Conservation (phyloP, 2,329 filamentous ascomycete species). For the Cordyceps cicadae region DNA sequence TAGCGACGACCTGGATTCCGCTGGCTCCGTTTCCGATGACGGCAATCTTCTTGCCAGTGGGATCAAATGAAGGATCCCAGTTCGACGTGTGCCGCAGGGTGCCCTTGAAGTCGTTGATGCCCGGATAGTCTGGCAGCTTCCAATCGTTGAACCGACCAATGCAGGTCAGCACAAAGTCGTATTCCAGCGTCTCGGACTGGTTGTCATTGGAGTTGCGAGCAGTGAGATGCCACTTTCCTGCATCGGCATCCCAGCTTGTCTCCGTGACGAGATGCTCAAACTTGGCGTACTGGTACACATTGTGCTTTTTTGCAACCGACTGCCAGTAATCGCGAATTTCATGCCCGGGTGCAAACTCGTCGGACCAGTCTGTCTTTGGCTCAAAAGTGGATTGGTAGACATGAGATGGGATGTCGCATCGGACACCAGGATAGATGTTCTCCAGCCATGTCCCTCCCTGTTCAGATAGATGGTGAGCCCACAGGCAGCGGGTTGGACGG, state of each 20-base stretch:
- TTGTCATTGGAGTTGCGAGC: conserved; percentile 12
- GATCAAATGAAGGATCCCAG: conserved; percentile 47
- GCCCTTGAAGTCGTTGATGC: conserved; percentile 46
- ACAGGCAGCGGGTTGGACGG: conserved; percentile 9
- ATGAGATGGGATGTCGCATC: conserved; percentile 61
- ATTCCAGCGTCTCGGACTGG: conserved; percentile 34
- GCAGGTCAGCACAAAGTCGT: conserved; percentile 55
- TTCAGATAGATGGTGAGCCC: neutral
- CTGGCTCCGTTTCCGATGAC: conserved; percentile 45
- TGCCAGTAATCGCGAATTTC: conserved; percentile 65
- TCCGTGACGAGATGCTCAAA: conserved; percentile 47
- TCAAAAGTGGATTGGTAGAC: conserved; percentile 62
- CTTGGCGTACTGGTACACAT: conserved; percentile 51
- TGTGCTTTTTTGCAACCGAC: conserved; percentile 51
- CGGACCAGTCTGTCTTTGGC: conserved; percentile 60
- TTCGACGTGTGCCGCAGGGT: conserved; percentile 51
- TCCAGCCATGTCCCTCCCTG: conserved; percentile 47
- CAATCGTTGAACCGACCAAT: conserved; percentile 60
- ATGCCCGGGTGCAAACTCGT: conserved; percentile 56
- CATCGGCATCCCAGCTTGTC: conserved; percentile 45
- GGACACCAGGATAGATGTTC: conserved; percentile 54
- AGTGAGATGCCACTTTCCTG: conserved; percentile 41
- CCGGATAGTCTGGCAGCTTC: conserved; percentile 53
- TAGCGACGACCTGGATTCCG: conserved; percentile 46
- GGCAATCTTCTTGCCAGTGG: conserved; percentile 39